Conservation (phyloP, 768 basidiomycete genomes). For the Neoboletus brunneissimus region DNA sequence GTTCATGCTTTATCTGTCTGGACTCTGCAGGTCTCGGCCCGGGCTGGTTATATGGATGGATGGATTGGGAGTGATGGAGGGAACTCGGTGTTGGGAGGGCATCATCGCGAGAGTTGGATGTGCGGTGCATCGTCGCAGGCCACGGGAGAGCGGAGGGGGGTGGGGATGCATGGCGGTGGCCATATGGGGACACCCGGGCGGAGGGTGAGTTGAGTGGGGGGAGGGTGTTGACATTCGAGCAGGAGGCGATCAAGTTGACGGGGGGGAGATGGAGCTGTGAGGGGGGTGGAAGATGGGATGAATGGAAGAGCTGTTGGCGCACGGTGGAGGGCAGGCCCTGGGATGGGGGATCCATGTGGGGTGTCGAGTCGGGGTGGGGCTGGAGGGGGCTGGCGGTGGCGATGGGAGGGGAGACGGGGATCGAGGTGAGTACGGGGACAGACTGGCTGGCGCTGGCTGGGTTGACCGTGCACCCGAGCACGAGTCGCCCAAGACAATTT, state of each 20-base stretch:
- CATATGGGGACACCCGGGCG: constrained; percentile 24
- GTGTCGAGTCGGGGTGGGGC: not conserved
- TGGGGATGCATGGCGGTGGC: constrained; percentile 29
- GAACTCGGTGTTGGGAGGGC: constrained; percentile 23
- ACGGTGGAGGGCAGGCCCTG: constrained; percentile 31
- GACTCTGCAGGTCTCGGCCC: constrained; percentile 19
- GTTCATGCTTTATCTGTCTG: constrained; percentile 31
- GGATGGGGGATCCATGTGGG: constrained; percentile 29
- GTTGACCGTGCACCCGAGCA: constrained; percentile 10
- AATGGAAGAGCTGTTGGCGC: constrained; percentile 39
- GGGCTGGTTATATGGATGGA: constrained; percentile 24
- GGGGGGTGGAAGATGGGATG: constrained; percentile 43
- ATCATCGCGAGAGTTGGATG: constrained; percentile 44
- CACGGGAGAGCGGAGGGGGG: constrained; percentile 25
- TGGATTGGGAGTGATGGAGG: constrained; percentile 16
- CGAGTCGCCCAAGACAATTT: constrained; percentile 19
- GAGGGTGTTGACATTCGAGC: constrained; percentile 39
- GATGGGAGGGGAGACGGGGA: not conserved
- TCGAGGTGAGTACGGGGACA: not conserved
- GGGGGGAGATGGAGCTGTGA: constrained; percentile 41
- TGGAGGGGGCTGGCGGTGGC: constrained; percentile 7
- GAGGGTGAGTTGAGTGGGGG: constrained; percentile 38
- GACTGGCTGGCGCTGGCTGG: constrained; percentile 7
- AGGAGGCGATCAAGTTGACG: constrained; percentile 31
- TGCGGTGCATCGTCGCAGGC: constrained; percentile 32